Conservation (phyloP, 129 eudicot genomes). For the Flaveria linearis region DNA sequence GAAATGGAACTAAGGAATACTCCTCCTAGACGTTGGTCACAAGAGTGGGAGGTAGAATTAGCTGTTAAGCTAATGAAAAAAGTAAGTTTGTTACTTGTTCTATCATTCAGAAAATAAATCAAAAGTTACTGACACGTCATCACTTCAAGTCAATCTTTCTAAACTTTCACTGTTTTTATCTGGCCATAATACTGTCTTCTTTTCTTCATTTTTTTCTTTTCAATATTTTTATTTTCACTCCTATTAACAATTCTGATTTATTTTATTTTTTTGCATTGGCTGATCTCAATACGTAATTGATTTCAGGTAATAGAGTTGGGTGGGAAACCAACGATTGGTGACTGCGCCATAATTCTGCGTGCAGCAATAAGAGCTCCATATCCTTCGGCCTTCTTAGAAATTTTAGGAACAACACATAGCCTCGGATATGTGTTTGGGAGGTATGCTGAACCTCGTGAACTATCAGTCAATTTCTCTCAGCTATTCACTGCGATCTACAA, state of each 20-base stretch:
- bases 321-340: constrained; percentile 90
- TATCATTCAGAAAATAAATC: not conserved
- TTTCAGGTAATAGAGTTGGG: constrained; percentile 94
- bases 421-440: constrained; percentile 87
- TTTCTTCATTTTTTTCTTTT: not conserved
- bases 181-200: not conserved
- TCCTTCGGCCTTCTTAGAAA: constrained; percentile 85
- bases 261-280: constrained; percentile 1
- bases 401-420: constrained; percentile 79
- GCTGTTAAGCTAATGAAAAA: constrained; percentile 80
- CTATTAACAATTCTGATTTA: not conserved
- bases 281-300: constrained; percentile 11
- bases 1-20: constrained; percentile 76
- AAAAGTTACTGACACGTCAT: not conserved
- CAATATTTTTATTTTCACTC: not conserved
- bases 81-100: constrained; percentile 37
- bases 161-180: no score
- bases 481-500: not conserved
- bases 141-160: no score
- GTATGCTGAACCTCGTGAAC: constrained; percentile 39
- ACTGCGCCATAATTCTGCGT: constrained; percentile 90
- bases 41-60: constrained; percentile 98
- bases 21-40: constrained; percentile 87
- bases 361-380: constrained; percentile 92
- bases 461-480: not conserved